Conservation (phyloP, 257 asterid species). For the Linaria vulgaris region DNA sequence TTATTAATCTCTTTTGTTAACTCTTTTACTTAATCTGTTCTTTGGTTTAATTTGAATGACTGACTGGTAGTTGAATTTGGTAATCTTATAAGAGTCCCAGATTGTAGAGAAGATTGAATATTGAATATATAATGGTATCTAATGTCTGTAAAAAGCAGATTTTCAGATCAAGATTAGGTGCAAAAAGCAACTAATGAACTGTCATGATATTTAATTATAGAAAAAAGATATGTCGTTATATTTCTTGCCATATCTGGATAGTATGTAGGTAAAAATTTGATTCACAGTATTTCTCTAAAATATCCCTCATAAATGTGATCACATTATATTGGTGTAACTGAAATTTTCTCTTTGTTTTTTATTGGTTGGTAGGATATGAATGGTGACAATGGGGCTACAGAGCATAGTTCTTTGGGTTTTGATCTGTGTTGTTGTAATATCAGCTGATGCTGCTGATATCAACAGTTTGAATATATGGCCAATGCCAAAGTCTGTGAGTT, state of each 20-base stretch:
- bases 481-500: conserved; percentile 72
- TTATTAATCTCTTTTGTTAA: too few species aligned
- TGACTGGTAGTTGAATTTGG: conserved; percentile 8
- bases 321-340: not conserved
- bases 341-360: conserved; percentile 7
- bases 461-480: conserved; percentile 78
- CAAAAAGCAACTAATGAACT: not conserved
- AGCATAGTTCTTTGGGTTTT: conserved; percentile 34
- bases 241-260: not conserved
- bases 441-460: conserved; percentile 40
- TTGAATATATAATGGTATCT: conserved; percentile 8
- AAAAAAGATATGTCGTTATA: not conserved
- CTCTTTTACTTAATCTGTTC: not conserved
- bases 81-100: not conserved
- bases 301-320: conserved; percentile 13
- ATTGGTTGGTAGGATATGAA: conserved; percentile 34
- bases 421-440: conserved; percentile 32
- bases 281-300: not conserved
- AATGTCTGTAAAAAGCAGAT: not conserved
- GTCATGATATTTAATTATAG: not conserved
- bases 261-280: not conserved
- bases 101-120: conserved; percentile 10
- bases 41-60: conserved; percentile 11
- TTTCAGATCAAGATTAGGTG: not conserved
- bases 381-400: conserved; percentile 34